Percentiles rank a stretch among this genome's conserved stretches.
Conservation (phyloP, 2,329 filamentous ascomycete species). For the Pestalotiopsis sp. region DNA sequence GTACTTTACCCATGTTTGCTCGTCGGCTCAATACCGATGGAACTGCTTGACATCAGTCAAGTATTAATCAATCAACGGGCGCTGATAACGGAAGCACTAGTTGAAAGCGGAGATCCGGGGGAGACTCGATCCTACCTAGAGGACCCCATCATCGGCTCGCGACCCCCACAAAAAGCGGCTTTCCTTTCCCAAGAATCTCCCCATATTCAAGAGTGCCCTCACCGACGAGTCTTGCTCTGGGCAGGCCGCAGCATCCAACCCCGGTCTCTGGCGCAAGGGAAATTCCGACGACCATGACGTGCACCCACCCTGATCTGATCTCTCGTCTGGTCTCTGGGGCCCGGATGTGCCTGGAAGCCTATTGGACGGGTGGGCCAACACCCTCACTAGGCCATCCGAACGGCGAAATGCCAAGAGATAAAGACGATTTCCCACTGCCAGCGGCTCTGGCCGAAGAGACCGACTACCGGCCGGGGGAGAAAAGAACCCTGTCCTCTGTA, state of each 20-base stretch:
- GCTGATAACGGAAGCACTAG: background rate
- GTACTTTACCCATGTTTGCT: background rate
- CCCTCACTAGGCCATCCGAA: background rate
- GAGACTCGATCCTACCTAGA: background rate
- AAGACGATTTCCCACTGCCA: background rate
- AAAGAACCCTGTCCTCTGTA: background rate
- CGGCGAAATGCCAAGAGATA: constrained; percentile 5
- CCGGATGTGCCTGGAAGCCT: background rate
- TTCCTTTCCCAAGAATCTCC: background rate
- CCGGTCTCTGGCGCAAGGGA: background rate
- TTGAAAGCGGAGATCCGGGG: background rate
- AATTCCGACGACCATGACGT: background rate
- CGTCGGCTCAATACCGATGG: background rate
- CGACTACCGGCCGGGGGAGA: constrained; percentile 1
- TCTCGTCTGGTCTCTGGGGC: background rate
- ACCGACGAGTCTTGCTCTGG: background rate
- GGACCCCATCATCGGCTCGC: background rate
- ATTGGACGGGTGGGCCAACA: background rate
- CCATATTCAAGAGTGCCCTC: background rate
- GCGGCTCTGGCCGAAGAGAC: constrained; percentile 2
- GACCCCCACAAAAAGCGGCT: background rate
- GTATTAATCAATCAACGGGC: background rate
- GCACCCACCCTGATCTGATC: background rate
- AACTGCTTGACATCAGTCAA: background rate
- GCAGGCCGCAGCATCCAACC: background rate